Evolutionary conservation across 2,329 filamentous ascomycete genomes (phyloP), one percentile per base, ranked within the genome.

Genomic region (Chaetothyriales sp.): DNA sequence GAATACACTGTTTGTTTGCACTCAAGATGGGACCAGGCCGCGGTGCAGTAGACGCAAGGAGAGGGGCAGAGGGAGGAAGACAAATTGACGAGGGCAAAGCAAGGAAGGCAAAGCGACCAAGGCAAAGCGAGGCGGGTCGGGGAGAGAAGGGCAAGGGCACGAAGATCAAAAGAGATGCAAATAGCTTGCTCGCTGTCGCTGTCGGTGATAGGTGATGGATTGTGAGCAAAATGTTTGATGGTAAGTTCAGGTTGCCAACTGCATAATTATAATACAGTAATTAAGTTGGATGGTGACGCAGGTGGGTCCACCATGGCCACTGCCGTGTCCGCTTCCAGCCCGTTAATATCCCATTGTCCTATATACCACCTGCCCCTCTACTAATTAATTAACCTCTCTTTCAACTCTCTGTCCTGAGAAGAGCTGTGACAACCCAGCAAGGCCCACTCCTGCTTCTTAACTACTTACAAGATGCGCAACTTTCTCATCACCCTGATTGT

Each of bases 381-480:
- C 3, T 25, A 25, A 25, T 25, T 4, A 25, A 3, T 4, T 3
- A 25, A 25, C n/a, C n/a, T n/a, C n/a, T n/a, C n/a, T n/a, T 25
- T 25, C 22, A 6, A 25, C 22, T 25, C 22, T 25, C 22, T 6
- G 15, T 13, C 33, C 4, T 40, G 4, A 40, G 9, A 40, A 15
- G 10, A 15, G 33, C 15, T 40, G 33, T 40, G 33, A 4, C 15
- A 40, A 6, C 22, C 22, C 22, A 25, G 22, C 33, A 40, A 40
- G 33, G 33, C 33, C 10, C 15, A 4, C 2, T 40, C 33, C 33
- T 40, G 4, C 33, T 15, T 40, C 15, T 15, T 15, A 40, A 15
- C 33, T 5, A 13, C 40, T 28, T 1, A n/a, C 63, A 76, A 55
- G 52, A 92, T 90, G 86, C 86, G 78, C 70, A 70, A 82, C 61